phyloP scores from a whole-genome alignment of 108 stramenopile species.

The Skeletonema grethae region DNA sequence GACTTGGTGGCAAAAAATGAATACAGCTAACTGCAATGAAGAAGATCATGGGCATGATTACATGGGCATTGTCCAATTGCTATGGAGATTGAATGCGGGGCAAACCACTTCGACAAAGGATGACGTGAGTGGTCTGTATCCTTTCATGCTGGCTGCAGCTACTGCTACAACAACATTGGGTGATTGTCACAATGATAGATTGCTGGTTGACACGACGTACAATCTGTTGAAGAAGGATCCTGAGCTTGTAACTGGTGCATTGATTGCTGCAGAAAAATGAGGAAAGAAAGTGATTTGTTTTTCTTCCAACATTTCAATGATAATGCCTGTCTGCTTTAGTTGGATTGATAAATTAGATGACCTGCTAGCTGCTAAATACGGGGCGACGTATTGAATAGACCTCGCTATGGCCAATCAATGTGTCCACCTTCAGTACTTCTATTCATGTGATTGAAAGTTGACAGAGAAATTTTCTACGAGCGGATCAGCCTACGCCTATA shows the following conservation, averaged over 20 bases:
- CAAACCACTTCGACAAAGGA: constrained; percentile 28
- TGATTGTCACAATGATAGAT: background rate
- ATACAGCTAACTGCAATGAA: background rate
- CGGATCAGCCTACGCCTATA: too few species aligned
- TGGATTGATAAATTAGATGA: too few species aligned
- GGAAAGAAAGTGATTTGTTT: too few species aligned
- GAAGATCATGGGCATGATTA: background rate
- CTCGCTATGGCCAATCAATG: too few species aligned
- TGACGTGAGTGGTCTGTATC: constrained; percentile 56
- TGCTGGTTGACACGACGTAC: constrained; percentile 22
- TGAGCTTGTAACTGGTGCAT: constrained; percentile 17
- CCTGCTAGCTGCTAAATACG: too few species aligned
- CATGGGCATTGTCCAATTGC: constrained; percentile 23
- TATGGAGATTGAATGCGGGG: constrained; percentile 19
- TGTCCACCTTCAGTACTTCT: too few species aligned
- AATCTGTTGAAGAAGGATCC: constrained; percentile 33
- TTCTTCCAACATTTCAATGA: too few species aligned
- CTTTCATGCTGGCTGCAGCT: constrained; percentile 72
- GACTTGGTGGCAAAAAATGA: constrained; percentile 19
- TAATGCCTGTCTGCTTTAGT: too few species aligned
- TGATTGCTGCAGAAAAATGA: background rate
- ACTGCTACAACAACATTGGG: background rate
- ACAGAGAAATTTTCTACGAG: too few species aligned
- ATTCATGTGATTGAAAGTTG: too few species aligned
- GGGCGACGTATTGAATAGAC: too few species aligned